Base-by-base conservation (phyloP, 1,284 basidiomycete species). In the Cutaneotrichosporon arboriforme region DNA sequence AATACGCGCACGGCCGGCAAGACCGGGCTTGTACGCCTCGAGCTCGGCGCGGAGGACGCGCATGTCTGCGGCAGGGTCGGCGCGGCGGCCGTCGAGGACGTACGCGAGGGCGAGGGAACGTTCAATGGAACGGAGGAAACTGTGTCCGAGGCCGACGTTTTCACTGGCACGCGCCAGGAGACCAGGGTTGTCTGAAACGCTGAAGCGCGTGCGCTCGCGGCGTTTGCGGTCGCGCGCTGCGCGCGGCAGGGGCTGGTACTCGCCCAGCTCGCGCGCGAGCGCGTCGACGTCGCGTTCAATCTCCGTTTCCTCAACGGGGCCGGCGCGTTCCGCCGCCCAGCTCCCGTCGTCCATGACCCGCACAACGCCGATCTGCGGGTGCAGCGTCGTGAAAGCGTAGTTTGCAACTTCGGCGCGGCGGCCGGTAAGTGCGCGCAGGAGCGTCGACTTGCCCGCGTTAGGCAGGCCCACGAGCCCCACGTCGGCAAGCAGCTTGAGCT, bases 181-280 rank as follows among this genome's bases (percentile, higher is more conserved):
- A 12, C 94, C 94, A 0, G 96, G 94, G 67, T 97, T 96, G 76
- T 99, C 94, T n/a, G 92, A 88, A 53, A 99, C 85, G 1, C 89
- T 93, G 76, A 97, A 92, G 3, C 94, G 82, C 68, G 88, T 86
- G 2, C 78, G 76, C 72, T 94, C 91, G 15, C 23, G 34, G 5
- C 34, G 15, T 60, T 38, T 33, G 33, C 45, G 39, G 17, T 40
- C 39, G 17, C 52, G 40, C 1, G 48, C 15, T 2, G 55, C 54
- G 17, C 57, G 46, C 0, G 60, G 59, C 1, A 61, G 46, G 8
- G 66, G 65, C 13, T 54, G 26, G 50, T 68, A 68, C 17, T 63
- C 70, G 7, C 69, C 68, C 9, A 42, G 34, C n/a, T 50, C 47
- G 12, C 66, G 57, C 1, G 58, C 56, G 42, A 73, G 73, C 15